Percentiles rank a stretch among this genome's conserved stretches.
phyloP scores from a whole-genome alignment of 2,329 filamentous ascomycete genomes.

The Fusarium sacchari region DNA sequence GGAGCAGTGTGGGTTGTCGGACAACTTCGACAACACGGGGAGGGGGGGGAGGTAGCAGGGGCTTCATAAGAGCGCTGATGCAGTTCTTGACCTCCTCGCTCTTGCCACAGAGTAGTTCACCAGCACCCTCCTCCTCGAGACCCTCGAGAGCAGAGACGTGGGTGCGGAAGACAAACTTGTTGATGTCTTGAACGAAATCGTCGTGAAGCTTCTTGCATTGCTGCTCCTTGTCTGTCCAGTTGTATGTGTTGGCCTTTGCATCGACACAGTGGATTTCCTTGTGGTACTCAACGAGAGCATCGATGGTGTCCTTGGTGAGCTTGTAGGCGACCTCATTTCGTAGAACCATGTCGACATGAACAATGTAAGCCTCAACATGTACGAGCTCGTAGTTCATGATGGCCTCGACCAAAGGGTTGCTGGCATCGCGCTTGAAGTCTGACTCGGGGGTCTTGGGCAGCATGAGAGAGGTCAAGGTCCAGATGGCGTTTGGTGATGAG shows the following conservation, averaged over 20 bases:
- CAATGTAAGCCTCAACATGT: conserved; percentile 96
- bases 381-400: conserved; percentile 93
- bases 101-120: conserved; percentile 90
- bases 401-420: conserved; percentile 69
- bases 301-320: conserved; percentile 93
- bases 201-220: conserved; percentile 98
- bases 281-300: conserved; percentile 92
- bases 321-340: conserved; percentile 98
- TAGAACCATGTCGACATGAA: conserved; percentile 98
- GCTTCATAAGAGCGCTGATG: conserved; percentile 86
- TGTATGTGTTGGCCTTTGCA: conserved; percentile 86
- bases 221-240: conserved; percentile 96
- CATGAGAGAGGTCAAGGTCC: conserved; percentile 94
- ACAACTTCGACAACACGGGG: conserved; percentile 91
- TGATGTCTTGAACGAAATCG: conserved; percentile 94
- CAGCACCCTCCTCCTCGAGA: conserved; percentile 93
- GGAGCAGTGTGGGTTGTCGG: conserved; percentile 84
- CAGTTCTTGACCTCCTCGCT: conserved; percentile 92
- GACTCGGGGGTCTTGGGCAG: conserved; percentile 87
- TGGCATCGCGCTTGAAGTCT: conserved; percentile 83
- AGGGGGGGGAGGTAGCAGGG: conserved; percentile 85
- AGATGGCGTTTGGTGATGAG: conserved; percentile 89
- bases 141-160: conserved; percentile 91
- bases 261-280: conserved; percentile 94
- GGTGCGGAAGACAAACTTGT: conserved; percentile 95